Evolutionary conservation across 495 filamentous ascomycete species (phyloP), one percentile per base, ranked within the genome.

Genomic region (Collariella sp.): DNA sequence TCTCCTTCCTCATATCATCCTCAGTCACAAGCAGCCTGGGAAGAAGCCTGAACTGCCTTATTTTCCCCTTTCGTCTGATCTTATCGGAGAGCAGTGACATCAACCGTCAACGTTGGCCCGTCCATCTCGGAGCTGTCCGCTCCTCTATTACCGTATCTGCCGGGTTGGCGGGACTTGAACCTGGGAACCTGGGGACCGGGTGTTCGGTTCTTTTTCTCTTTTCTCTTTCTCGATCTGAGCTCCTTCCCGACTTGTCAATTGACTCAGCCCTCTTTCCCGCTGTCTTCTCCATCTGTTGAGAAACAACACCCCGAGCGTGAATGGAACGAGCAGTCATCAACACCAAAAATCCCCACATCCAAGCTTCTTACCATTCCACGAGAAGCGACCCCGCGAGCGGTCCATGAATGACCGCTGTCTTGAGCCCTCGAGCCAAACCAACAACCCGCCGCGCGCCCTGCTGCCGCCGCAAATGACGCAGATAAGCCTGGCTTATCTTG

Each of bases 401-500:
- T 5, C 26, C 4, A 31, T 9, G 26, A 31, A 9, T 15, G 19
- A 31, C 7, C 15, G 15, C 15, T 16, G 16, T 5, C 36, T 12
- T 11, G 24, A 26, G 20, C 19, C 29, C 46, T 15, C 39, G 33
- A 50, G 2, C 11, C 18, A 18, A 33, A 41, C 29, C 10, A 33
- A 4, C 41, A 24, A 46, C 3, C 43, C 35, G 35, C 38, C 51
- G 44, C 39, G 56, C 50, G 46, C 50, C 49, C 46, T 60, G 38
- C 55, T 54, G 39, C 20, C 55, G 50, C 58, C 51, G 46, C 66
- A 67, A 73, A 77, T 76, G 75, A 76, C 75, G 75, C 70, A 68
- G 68, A 73, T 73, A 75, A 73, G 65, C 70, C 67, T 68, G 61
- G 62, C 72, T 75, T 74, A 77, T 76, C 74, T 77, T 45, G 71